These are phyloP conservation scores for Auriculariales sp. DNA, from an alignment of 768 basidiomycete genomes.

Conservation along the genomic window DNA sequence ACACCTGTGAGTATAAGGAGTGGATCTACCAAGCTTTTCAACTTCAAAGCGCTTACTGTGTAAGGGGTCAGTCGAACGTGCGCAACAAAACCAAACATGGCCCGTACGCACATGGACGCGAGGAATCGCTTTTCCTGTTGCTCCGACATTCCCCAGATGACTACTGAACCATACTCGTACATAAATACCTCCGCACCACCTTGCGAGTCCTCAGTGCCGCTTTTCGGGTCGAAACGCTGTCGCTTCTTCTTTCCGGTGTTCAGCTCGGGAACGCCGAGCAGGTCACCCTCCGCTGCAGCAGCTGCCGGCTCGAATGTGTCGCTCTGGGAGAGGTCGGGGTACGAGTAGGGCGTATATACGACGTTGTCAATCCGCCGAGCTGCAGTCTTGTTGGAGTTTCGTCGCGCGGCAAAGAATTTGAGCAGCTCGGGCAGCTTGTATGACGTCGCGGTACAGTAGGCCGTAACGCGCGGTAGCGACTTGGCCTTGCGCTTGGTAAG, in stretches of 20 bases:
- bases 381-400: slow-evolving; percentile 69
- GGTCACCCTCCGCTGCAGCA: slow-evolving; percentile 37
- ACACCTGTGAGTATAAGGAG: slow-evolving; percentile 3
- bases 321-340: slow-evolving; percentile 27
- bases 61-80: neutral
- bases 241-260: slow-evolving; percentile 39
- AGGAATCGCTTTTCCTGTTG: slow-evolving; percentile 81
- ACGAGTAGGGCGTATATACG: slow-evolving; percentile 85
- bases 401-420: slow-evolving; percentile 79
- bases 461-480: slow-evolving; percentile 82
- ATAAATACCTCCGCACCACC: slow-evolving; percentile 81
- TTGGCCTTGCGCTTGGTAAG: slow-evolving; percentile 94
- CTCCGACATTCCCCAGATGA: slow-evolving; percentile 97
- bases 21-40: slow-evolving; percentile 59
- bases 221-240: slow-evolving; percentile 35
- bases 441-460: slow-evolving; percentile 86
- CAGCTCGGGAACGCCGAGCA: slow-evolving; percentile 67
- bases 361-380: slow-evolving; percentile 83
- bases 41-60: slow-evolving; percentile 85
- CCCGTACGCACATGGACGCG: slow-evolving; percentile 64
- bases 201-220: slow-evolving; percentile 16
- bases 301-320: slow-evolving; percentile 8
- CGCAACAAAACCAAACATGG: neutral
- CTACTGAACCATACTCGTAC: slow-evolving; percentile 88
- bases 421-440: slow-evolving; percentile 79